Percentiles rank a stretch among this genome's conserved stretches.
Evolutionary conservation across 768 basidiomycete genomes (phyloP).

Genomic region (Hygrophorus russula): DNA sequence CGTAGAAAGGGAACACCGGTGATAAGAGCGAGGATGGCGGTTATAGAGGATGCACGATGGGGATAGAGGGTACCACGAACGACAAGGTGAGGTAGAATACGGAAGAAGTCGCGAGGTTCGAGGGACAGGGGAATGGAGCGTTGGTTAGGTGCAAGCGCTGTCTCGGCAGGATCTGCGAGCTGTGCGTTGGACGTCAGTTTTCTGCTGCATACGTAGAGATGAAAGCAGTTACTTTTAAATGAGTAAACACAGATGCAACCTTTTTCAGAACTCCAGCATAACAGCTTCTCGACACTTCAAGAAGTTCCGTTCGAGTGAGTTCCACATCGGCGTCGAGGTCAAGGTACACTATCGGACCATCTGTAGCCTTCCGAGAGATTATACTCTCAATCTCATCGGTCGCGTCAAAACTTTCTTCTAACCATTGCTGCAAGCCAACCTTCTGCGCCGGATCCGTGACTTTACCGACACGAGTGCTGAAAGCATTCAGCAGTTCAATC

Average conservation of each 20-base stretch:
- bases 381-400: conserved; percentile 16
- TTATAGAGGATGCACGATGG: conserved; percentile 14
- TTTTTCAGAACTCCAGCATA: conserved; percentile 15
- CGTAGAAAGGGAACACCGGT: conserved; percentile 16
- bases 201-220: neutral
- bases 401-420: conserved; percentile 18
- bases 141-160: conserved; percentile 13
- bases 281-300: conserved; percentile 19
- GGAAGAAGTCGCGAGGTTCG: conserved; percentile 12
- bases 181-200: conserved; percentile 1
- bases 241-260: conserved; percentile 15
- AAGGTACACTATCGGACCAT: conserved; percentile 13
- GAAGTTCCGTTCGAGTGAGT: conserved; percentile 16
- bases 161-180: conserved; percentile 14
- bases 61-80: conserved; percentile 17
- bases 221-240: conserved; percentile 12
- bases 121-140: conserved; percentile 15
- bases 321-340: conserved; percentile 18
- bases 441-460: conserved; percentile 10
- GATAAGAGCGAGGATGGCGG: conserved; percentile 14
- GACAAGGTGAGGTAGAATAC: conserved; percentile 17
- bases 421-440: conserved; percentile 14
- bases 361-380: conserved; percentile 8
- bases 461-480: conserved; percentile 14
- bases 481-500: conserved; percentile 11